Conservation (phyloP, 495 filamentous ascomycete species). For the Neurospora discreta region DNA sequence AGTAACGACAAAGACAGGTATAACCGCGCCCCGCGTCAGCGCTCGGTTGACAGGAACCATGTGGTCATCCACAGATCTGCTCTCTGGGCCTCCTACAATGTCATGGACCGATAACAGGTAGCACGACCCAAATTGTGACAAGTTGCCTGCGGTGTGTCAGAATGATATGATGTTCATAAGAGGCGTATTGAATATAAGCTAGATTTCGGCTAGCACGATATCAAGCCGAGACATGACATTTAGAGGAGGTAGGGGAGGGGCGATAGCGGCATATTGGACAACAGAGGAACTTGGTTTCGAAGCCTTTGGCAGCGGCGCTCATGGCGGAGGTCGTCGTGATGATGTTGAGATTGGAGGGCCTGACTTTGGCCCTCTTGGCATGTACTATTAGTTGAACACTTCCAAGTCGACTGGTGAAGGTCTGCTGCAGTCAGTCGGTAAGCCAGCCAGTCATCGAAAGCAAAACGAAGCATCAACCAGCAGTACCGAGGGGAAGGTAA, state of each 20-base stretch:
- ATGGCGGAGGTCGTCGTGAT: too few relatives aligned
- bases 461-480: background rate
- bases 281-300: background rate
- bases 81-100: constrained; percentile 44
- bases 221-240: constrained; percentile 33
- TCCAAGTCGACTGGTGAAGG: constrained; percentile 35
- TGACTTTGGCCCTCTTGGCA: constrained; percentile 16
- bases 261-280: constrained; percentile 18
- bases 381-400: constrained; percentile 41
- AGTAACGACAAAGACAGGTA: constrained; percentile 18
- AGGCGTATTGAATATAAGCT: constrained; percentile 21
- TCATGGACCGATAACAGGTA: constrained; percentile 16
- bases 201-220: constrained; percentile 35
- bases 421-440: constrained; percentile 10
- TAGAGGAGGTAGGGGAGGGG: constrained; percentile 37
- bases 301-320: too few relatives aligned
- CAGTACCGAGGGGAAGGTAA: background rate
- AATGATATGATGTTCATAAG: constrained; percentile 29
- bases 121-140: constrained; percentile 7
- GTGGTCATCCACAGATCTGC: constrained; percentile 38
- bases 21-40: constrained; percentile 31
- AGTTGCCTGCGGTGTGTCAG: constrained; percentile 27
- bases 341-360: too few relatives aligned
- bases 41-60: constrained; percentile 24
- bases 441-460: background rate